phyloP scores from a whole-genome alignment of 345 rosid genomes.

The Gossypium australe region DNA sequence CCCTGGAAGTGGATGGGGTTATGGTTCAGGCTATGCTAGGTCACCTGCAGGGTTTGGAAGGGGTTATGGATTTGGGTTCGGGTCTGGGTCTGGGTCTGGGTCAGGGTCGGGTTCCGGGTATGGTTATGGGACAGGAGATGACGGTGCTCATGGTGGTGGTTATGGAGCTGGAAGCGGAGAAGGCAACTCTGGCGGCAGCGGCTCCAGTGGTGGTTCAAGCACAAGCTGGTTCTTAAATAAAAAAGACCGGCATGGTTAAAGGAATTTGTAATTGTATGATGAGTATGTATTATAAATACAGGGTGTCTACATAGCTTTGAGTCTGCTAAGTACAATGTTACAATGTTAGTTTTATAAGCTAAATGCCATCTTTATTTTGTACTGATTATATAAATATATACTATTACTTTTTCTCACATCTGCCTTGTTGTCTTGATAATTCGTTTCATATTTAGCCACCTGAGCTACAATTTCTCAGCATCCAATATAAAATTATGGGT shows the following conservation, averaged over 20 bases:
- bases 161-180: slow-evolving; percentile 59
- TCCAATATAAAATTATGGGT: no score
- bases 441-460: no score
- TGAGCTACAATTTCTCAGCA: no score
- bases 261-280: background rate
- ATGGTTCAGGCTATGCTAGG: slow-evolving; percentile 71
- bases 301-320: background rate
- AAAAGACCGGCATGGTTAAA: slow-evolving; percentile 22
- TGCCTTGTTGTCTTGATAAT: background rate
- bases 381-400: background rate
- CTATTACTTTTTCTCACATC: background rate
- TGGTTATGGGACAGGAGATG: slow-evolving; percentile 75
- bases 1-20: slow-evolving; percentile 79
- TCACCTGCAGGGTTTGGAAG: slow-evolving; percentile 68
- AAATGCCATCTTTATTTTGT: background rate
- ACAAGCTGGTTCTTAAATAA: background rate
- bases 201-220: slow-evolving; percentile 27
- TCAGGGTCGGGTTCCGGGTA: slow-evolving; percentile 71
- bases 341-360: background rate
- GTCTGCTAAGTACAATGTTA: no score
- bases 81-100: slow-evolving; percentile 23
- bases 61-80: slow-evolving; percentile 63
- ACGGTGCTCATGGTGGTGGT: slow-evolving; percentile 71
- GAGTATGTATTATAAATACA: background rate
- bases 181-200: slow-evolving; percentile 42